Evolutionary conservation across 768 basidiomycete genomes (phyloP).

Genomic region (Coprinopsis cinerea): DNA sequence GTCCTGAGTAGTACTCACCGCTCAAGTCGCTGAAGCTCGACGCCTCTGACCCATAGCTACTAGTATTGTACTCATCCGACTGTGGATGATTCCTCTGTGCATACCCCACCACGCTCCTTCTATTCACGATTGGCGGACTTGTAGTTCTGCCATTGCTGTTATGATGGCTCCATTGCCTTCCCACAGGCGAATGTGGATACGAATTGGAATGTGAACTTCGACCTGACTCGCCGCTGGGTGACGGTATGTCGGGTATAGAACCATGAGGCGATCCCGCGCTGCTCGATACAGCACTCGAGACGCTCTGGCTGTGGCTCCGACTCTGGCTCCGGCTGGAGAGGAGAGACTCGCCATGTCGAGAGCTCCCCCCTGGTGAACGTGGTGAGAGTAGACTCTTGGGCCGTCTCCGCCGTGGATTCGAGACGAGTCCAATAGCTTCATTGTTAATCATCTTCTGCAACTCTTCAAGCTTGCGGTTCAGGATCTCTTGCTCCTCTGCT

Average conservation of each 20-base stretch:
- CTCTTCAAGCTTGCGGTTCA: slow-evolving; percentile 63
- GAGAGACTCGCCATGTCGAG: slow-evolving; percentile 29
- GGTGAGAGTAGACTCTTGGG: slow-evolving; percentile 36
- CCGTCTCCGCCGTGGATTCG: slow-evolving; percentile 23
- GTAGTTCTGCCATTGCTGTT: slow-evolving; percentile 55
- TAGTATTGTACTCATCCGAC: slow-evolving; percentile 44
- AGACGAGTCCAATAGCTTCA: slow-evolving; percentile 67
- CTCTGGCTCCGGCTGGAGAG: slow-evolving; percentile 43
- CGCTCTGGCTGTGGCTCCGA: slow-evolving; percentile 64
- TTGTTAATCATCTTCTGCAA: slow-evolving; percentile 69
- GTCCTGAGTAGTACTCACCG: slow-evolving; percentile 39
- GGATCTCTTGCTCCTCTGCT: slow-evolving; percentile 60
- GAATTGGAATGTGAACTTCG: too few relatives aligned
- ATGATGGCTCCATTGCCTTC: slow-evolving; percentile 48
- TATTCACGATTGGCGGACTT: slow-evolving; percentile 55
- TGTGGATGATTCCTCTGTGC: slow-evolving; percentile 42
- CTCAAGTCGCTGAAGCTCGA: slow-evolving; percentile 86
- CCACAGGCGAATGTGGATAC: slow-evolving; percentile 45
- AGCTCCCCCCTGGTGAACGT: slow-evolving; percentile 28
- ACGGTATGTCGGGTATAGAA: slow-evolving; percentile 79
- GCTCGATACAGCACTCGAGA: slow-evolving; percentile 43
- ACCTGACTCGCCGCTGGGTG: slow-evolving; percentile 54
- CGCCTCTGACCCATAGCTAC: slow-evolving; percentile 64
- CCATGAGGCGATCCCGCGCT: slow-evolving; percentile 66
- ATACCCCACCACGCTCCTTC: slow-evolving; percentile 48